phyloP scores from a whole-genome alignment of 331 rosid genomes.

The Malus hybrid region DNA sequence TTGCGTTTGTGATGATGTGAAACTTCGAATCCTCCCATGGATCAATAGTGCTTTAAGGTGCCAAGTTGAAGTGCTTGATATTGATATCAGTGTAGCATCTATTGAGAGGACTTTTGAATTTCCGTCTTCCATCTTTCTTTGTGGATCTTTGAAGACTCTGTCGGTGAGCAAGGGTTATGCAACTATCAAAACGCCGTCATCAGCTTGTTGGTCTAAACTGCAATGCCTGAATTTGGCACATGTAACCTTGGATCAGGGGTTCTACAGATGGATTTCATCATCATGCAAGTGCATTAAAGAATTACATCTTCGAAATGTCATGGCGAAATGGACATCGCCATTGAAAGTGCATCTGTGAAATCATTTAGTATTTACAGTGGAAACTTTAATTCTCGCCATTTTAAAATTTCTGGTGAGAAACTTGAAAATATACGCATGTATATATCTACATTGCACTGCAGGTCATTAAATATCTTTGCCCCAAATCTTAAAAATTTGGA shows the following conservation, averaged over 20 bases:
- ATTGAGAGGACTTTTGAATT: no score
- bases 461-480: background rate
- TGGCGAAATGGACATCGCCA: background rate
- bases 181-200: background rate
- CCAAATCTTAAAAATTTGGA: background rate
- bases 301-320: background rate
- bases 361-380: background rate
- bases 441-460: no score
- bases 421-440: background rate
- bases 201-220: no score
- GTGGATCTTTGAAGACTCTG: background rate
- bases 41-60: background rate
- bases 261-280: background rate
- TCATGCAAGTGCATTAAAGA: background rate
- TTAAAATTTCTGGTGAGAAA: background rate
- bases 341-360: background rate
- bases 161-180: background rate
- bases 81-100: no score
- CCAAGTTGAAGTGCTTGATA: no score
- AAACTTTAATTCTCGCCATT: no score
- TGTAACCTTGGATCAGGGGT: background rate
- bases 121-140: background rate
- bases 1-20: no score
- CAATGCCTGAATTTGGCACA: no score
- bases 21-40: background rate